Evolutionary conservation across 345 rosid species (phyloP), one percentile per base, ranked within the genome.

Genomic region (Barbarea vulgaris): DNA sequence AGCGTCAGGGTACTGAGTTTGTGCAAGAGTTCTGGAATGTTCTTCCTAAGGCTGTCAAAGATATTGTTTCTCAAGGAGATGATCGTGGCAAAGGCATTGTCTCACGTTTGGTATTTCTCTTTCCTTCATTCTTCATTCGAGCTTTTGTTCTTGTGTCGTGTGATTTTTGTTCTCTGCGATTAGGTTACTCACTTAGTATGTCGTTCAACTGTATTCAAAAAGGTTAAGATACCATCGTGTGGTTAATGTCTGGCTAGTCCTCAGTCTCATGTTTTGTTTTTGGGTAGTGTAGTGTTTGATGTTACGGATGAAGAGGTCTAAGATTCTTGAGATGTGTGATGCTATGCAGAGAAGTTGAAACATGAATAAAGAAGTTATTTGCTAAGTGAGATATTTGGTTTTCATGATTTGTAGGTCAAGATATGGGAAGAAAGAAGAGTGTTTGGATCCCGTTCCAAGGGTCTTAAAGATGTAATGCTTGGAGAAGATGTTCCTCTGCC

Each of bases 371-470:
- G 9, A 68, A 34, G 30, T 19, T 54, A 11, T 46, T 56, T 5
- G 30, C 41, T 69, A 24, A 37, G 0, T 51, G 25, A 58, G 67
- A 10, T 51, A 57, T 53, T 25, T 0, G 59, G 21, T 62, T 58
- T 57, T 33, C 30, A 0, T 67, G 64, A 21, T 55, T 70, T 25
- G 30, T 63, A 92, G 99, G 91, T 95, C 41, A 81, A 73, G 71
- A 92, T 95, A 84, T 95, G 99, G 99, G 98, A 92, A 81, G 98
- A 95, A 54, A 83, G 98, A 76, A 88, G 87, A 81, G 98, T 92
- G 34, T 95, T 95, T 82, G 98, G 99, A 60, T 89, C 98, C 3
- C 91, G 83, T 70, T 87, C 91, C 0, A 81, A 64, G 77, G 80
- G 85, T 67, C 84, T 92, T 28, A 88, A 52, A 77, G 97, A 87